Conservation (phyloP, 2,329 filamentous ascomycete genomes). For the Pseudopyricularia cyperi region DNA sequence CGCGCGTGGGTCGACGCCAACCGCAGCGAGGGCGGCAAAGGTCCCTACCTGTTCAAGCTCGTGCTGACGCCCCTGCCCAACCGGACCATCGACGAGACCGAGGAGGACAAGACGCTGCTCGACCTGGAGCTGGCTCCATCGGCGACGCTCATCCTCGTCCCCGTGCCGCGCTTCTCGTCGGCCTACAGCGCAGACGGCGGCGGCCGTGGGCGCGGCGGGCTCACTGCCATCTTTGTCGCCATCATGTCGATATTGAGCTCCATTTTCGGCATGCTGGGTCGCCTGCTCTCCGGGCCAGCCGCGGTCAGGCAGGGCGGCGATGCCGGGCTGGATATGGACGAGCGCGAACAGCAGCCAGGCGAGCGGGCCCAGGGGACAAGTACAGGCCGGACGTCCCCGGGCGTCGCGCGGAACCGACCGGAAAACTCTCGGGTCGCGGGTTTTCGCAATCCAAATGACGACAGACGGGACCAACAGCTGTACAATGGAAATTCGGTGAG, state of each 20-base stretch:
- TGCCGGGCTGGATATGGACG: background rate
- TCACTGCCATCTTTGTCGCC: slow-evolving; percentile 16
- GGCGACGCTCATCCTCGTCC: slow-evolving; percentile 71
- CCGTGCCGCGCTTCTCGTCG: slow-evolving; percentile 36
- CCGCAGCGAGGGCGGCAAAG: slow-evolving; percentile 29
- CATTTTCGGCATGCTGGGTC: slow-evolving; percentile 16
- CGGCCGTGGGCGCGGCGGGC: background rate
- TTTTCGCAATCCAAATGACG: slow-evolving; percentile 38
- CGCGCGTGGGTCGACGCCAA: slow-evolving; percentile 64
- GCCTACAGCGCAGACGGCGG: slow-evolving; percentile 20
- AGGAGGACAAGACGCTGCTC: slow-evolving; percentile 56
- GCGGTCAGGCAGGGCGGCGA: slow-evolving; percentile 4
- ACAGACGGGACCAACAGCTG: slow-evolving; percentile 51
- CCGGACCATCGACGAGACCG: slow-evolving; percentile 56
- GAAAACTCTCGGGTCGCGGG: slow-evolving; percentile 24
- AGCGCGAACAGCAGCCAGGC: background rate
- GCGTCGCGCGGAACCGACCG: background rate
- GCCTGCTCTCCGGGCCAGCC: slow-evolving; percentile 8
- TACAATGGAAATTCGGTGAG: slow-evolving; percentile 87
- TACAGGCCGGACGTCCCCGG: slow-evolving; percentile 1
- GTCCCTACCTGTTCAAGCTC: slow-evolving; percentile 72
- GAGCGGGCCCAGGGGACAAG: slow-evolving; percentile 9
- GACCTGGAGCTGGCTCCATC: slow-evolving; percentile 65
- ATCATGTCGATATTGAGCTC: slow-evolving; percentile 16
- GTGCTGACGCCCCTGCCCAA: slow-evolving; percentile 69